These are phyloP conservation scores for Albifimbria verrucaria DNA, from an alignment of 2,329 filamentous ascomycete genomes.

Conservation along the genomic window DNA sequence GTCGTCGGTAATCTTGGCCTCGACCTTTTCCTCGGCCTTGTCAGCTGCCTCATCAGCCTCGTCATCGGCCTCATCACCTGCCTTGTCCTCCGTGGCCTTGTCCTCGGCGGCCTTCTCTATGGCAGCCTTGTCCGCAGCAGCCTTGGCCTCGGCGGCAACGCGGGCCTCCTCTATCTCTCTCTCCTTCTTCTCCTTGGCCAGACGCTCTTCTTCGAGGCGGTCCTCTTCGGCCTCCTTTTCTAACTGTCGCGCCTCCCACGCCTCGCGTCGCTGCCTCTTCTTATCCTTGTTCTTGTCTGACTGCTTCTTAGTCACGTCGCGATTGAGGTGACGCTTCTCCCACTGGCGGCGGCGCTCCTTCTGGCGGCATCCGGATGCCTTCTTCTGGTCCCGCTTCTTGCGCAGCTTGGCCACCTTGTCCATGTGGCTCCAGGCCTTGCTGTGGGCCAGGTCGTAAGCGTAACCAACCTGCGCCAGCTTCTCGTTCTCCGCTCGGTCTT, in stretches of 20 bases:
- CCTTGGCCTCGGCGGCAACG: constrained; percentile 2
- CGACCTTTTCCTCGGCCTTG: constrained; percentile 11
- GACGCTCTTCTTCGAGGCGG: constrained; percentile 17
- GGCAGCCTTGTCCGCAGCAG: constrained; percentile 6
- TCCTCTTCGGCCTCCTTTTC: constrained; percentile 21
- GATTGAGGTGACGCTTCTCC: constrained; percentile 44
- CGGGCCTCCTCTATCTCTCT: constrained; percentile 7
- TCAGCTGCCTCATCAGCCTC: too few relatives aligned
- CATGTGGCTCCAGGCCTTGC: constrained; percentile 51
- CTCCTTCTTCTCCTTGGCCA: constrained; percentile 12
- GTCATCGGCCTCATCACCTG: constrained; percentile 10
- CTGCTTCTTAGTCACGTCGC: constrained; percentile 38
- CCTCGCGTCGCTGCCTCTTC: constrained; percentile 24
- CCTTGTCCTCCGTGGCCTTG: constrained; percentile 11
- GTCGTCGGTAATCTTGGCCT: constrained; percentile 15
- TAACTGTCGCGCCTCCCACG: constrained; percentile 22
- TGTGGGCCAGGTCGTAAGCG: constrained; percentile 58
- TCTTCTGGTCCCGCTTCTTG: constrained; percentile 46
- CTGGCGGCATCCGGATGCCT: constrained; percentile 43
- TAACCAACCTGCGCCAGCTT: constrained; percentile 57
- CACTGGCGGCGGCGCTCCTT: constrained; percentile 45
- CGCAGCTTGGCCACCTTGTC: constrained; percentile 47
- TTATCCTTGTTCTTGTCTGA: constrained; percentile 35
- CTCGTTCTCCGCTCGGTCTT: constrained; percentile 47
- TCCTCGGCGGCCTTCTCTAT: constrained; percentile 7